Conservation (phyloP, 2,329 filamentous ascomycete species). For the Hortaea sp. region DNA sequence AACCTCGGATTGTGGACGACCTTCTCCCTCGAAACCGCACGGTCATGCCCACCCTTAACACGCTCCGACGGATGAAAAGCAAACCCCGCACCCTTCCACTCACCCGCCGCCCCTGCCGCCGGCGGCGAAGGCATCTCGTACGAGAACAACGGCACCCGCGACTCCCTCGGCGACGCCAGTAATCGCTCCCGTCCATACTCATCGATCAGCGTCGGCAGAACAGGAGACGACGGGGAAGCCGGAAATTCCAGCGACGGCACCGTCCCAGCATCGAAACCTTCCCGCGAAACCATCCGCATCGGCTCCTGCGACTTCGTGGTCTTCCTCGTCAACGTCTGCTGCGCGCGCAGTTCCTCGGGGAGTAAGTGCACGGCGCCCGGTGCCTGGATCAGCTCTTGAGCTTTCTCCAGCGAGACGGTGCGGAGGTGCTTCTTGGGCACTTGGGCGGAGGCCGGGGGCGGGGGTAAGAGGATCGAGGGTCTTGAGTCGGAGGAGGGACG, state of each 20-base stretch:
- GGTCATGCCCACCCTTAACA: not conserved
- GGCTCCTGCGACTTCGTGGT: conserved; percentile 11
- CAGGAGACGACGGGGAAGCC: not conserved
- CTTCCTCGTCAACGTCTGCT: conserved; percentile 3
- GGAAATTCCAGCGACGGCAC: not conserved
- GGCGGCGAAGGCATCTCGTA: not conserved
- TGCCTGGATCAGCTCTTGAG: conserved; percentile 14
- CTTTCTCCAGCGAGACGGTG: conserved; percentile 20
- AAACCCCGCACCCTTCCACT: not conserved
- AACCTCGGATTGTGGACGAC: conserved; percentile 3
- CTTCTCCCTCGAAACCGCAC: conserved; percentile 5
- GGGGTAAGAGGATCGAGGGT: conserved; percentile 9
- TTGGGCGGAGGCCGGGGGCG: conserved; percentile 3
- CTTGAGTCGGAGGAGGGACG: not conserved
- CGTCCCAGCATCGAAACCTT: conserved; percentile 4
- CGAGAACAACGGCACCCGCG: not conserved
- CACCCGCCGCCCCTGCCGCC: not conserved
- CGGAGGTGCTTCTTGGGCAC: conserved; percentile 9
- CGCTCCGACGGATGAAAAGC: too few species aligned
- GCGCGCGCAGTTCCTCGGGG: conserved; percentile 23
- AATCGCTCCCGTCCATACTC: conserved; percentile 9
- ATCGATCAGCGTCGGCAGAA: conserved; percentile 9
- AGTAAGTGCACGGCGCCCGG: conserved; percentile 19
- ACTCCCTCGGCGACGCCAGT: not conserved
- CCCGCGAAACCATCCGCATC: conserved; percentile 8